phyloP scores from a whole-genome alignment of 2,329 filamentous ascomycete genomes.

The Mycosphaerella sp. region DNA sequence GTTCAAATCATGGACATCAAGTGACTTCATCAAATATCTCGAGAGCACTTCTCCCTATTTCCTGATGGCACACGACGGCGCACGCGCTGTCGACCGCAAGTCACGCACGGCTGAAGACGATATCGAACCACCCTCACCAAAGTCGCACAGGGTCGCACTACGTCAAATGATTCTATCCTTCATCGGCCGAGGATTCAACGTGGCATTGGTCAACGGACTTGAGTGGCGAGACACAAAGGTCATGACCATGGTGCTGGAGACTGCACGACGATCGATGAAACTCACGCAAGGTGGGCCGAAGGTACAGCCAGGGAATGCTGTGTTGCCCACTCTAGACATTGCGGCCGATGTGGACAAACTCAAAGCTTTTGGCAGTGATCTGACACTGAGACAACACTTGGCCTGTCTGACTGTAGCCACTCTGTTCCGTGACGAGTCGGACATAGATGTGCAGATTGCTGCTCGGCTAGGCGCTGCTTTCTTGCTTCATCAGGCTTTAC shows the following conservation, averaged over 20 bases:
- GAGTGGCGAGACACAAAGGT: conserved; percentile 60
- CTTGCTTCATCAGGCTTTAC: conserved; percentile 30
- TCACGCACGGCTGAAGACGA: conserved; percentile 20
- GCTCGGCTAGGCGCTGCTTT: conserved; percentile 22
- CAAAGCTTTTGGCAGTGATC: conserved; percentile 2
- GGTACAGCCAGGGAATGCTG: neutral
- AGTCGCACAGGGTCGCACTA: conserved; percentile 26
- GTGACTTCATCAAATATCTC: conserved; percentile 53
- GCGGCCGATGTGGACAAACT: conserved; percentile 18
- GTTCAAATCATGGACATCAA: conserved; percentile 46
- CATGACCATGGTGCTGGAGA: conserved; percentile 46
- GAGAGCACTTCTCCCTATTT: conserved; percentile 54
- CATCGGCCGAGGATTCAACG: conserved; percentile 51
- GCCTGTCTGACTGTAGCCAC: conserved; percentile 24
- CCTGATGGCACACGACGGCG: conserved; percentile 62
- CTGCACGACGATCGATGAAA: conserved; percentile 10
- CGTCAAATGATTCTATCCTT: conserved; percentile 52
- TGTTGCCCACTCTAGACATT: conserved; percentile 16
- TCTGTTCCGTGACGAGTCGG: conserved; percentile 16
- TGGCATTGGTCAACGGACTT: conserved; percentile 58
- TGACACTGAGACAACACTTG: conserved; percentile 28
- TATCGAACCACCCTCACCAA: conserved; percentile 9
- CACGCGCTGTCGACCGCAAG: conserved; percentile 25
- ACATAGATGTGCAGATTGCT: conserved; percentile 3
- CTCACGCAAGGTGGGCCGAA: conserved; percentile 2